Evolutionary conservation across 2,329 filamentous ascomycete species (phyloP), one percentile per base, ranked within the genome.

Genomic region (Trichophaea hybrida): DNA sequence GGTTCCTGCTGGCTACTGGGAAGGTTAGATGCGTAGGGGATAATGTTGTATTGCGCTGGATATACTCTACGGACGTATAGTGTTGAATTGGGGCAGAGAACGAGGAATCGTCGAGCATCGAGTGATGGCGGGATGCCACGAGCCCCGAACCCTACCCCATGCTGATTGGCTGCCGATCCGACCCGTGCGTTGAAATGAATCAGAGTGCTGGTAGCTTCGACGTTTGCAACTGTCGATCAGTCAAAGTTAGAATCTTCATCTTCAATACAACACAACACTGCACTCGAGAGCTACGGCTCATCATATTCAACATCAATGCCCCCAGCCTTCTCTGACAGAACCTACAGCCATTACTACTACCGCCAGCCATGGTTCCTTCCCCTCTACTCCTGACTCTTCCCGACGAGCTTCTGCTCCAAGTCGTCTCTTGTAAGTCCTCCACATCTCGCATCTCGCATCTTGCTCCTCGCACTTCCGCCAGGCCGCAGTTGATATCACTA

Each of bases 361-460:
- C 13, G n/a, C 24, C 33, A 53, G 8, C 50, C 50, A 53, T 24
- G 33, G 24, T 13, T 12, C 13, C 24, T 12, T 24, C 10, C 50
- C 50, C n/a, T n/a, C 32, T 34, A 37, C 50, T 53, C 24, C 50
- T 53, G 12, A n/a, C n/a, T 24, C 59, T 65, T 12, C 63, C 63
- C 5, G 62, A 65, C 17, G 63, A 65, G 38, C 58, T 65, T 15
- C 60, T 65, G 8, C 50, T 65, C 37, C 62, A 65, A 34, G 61
- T 64, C 37, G 58, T 65, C 15, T 64, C 63, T 8, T 61, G 63
- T 65, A 38, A 59, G 59, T 13, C 43, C 52, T 32, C 51, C 7
- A 34, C 40, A 12, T 37, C n/a, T 34, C 24, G n/a, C 13, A 53
- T 31, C 37, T 50, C 31, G 24, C 15, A 43, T 13, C 5, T 51